These are phyloP conservation scores for Vicia villosa DNA, from an alignment of 306 rosid genomes.

Conservation along the genomic window DNA sequence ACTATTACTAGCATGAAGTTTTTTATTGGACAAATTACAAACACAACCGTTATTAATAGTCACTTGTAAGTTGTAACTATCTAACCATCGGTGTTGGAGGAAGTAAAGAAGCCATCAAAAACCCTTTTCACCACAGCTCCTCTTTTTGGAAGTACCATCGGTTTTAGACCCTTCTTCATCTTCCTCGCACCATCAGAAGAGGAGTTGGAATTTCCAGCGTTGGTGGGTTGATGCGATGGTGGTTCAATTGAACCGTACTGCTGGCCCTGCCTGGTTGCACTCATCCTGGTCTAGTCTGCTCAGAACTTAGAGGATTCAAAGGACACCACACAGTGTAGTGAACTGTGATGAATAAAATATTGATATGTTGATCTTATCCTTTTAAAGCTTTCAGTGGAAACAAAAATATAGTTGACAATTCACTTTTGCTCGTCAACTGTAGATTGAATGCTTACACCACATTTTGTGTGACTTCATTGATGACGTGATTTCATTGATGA, in stretches of 20 bases:
- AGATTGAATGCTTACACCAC: too few species aligned
- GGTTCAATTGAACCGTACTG: not conserved
- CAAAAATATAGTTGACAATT: too few species aligned
- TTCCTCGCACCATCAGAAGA: not conserved
- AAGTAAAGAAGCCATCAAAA: not conserved
- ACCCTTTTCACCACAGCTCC: not conserved
- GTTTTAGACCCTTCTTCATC: not conserved
- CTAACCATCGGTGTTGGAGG: not conserved
- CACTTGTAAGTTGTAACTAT: not conserved
- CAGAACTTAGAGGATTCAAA: too few species aligned
- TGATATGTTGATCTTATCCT: not conserved
- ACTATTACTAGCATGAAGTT: not conserved
- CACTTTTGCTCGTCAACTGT: too few species aligned
- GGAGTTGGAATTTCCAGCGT: not conserved
- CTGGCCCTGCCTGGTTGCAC: not conserved
- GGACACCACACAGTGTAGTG: too few species aligned
- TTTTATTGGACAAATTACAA: not conserved
- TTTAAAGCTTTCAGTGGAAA: too few species aligned
- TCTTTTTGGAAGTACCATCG: not conserved
- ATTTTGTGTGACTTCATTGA: too few species aligned
- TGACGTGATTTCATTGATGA: too few species aligned
- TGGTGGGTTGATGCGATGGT: not conserved
- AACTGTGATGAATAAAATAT: not conserved
- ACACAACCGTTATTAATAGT: not conserved
- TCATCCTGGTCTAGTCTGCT: not conserved